phyloP scores from a whole-genome alignment of 306 rosid genomes.

The Cucurbita pepo region DNA sequence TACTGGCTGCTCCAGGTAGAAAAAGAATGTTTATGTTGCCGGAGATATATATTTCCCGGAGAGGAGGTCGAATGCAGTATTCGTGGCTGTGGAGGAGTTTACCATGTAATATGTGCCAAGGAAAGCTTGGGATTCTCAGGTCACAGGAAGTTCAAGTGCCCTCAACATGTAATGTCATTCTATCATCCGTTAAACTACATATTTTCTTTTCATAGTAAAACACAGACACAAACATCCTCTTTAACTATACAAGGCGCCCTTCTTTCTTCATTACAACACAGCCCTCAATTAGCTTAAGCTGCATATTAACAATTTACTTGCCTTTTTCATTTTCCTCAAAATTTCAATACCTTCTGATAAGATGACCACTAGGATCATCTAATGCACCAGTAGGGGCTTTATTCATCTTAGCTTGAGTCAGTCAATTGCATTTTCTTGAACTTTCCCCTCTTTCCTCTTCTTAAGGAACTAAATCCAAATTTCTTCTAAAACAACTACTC shows the following conservation, averaged over 20 bases:
- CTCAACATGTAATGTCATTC: slow-evolving; percentile 47
- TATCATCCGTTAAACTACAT: neutral
- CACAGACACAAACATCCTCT: neutral
- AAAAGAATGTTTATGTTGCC: slow-evolving; percentile 42
- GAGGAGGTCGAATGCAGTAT: slow-evolving; percentile 51
- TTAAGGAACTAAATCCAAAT: too few species aligned
- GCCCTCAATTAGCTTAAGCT: neutral
- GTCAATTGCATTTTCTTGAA: neutral
- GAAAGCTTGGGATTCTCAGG: slow-evolving; percentile 21
- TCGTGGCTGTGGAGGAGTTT: slow-evolving; percentile 43
- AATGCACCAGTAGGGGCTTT: neutral
- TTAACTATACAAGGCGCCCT: neutral
- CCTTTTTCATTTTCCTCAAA: neutral
- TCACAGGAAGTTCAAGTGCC: slow-evolving; percentile 67
- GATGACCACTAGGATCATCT: neutral
- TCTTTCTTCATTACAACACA: neutral
- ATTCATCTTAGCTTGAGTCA: neutral
- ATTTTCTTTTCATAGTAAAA: neutral
- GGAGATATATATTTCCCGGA: slow-evolving; percentile 25
- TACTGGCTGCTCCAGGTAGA: slow-evolving; percentile 28
- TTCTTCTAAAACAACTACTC: too few species aligned
- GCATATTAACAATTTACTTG: neutral
- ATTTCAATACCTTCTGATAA: neutral
- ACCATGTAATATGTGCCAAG: slow-evolving; percentile 51
- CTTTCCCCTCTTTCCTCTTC: too few species aligned